Conservation (phyloP, 352 stramenopile genomes). For the Pythium phragmiticola region DNA sequence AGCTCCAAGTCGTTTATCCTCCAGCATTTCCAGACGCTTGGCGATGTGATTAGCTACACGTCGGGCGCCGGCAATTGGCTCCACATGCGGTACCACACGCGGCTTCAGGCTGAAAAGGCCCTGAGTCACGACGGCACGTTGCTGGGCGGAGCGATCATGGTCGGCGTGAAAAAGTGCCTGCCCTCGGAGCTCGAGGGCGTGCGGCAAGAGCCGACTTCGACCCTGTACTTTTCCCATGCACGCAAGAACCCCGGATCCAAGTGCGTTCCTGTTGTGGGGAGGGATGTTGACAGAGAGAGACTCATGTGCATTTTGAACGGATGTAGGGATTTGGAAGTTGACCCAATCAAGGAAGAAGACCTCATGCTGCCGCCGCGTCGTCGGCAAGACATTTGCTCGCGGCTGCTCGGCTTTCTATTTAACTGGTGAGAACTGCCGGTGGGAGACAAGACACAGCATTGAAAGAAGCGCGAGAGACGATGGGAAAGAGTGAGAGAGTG, state of each 20-base stretch:
- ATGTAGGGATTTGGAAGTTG: slow-evolving; percentile 62
- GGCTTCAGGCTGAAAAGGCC: slow-evolving; percentile 79
- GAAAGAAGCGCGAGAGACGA: background rate
- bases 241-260: slow-evolving; percentile 37
- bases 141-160: slow-evolving; percentile 67
- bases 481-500: background rate
- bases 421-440: slow-evolving; percentile 47
- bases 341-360: slow-evolving; percentile 67
- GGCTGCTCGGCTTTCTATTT: slow-evolving; percentile 83
- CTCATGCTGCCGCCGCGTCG: slow-evolving; percentile 79
- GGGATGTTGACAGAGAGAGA: background rate
- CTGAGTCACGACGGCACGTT: slow-evolving; percentile 67
- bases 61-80: slow-evolving; percentile 75
- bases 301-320: background rate
- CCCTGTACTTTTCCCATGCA: slow-evolving; percentile 46
- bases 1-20: slow-evolving; percentile 65
- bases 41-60: slow-evolving; percentile 72
- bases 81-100: slow-evolving; percentile 75
- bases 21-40: slow-evolving; percentile 74
- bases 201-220: slow-evolving; percentile 52
- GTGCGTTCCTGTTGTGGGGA: slow-evolving; percentile 12
- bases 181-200: slow-evolving; percentile 61
- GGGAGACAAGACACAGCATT: background rate
- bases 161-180: slow-evolving; percentile 80
- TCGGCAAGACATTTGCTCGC: slow-evolving; percentile 77